Percentiles rank a stretch among this genome's conserved stretches.
Evolutionary conservation across 2,329 filamentous ascomycete species (phyloP).

Genomic region (Alternaria solani): DNA sequence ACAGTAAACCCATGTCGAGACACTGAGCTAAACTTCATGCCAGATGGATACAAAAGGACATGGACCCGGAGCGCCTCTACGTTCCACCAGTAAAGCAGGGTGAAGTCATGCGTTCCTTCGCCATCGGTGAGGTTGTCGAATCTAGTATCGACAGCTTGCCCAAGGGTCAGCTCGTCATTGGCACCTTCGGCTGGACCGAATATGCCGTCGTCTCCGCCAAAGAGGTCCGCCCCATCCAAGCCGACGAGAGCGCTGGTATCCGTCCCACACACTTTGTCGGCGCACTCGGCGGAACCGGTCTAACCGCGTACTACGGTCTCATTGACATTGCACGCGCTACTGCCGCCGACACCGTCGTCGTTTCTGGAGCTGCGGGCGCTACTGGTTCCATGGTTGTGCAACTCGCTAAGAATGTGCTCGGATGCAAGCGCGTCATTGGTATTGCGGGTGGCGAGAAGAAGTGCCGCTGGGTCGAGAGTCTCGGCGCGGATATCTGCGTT

Average conservation of each 20-base stretch:
- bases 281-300: conserved; percentile 59
- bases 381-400: conserved; percentile 75
- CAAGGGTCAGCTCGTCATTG: conserved; percentile 66
- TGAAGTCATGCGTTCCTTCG: conserved; percentile 68
- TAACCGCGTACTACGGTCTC: conserved; percentile 81
- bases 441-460: conserved; percentile 63
- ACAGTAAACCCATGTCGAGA: not conserved
- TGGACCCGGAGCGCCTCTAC: conserved; percentile 57
- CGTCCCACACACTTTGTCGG: conserved; percentile 57
- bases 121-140: conserved; percentile 67
- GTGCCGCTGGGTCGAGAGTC: conserved; percentile 59
- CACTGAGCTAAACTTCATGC: not conserved
- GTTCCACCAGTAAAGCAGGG: conserved; percentile 54
- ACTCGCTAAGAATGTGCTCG: conserved; percentile 60
- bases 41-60: conserved; percentile 53
- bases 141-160: conserved; percentile 63
- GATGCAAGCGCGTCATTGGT: conserved; percentile 60
- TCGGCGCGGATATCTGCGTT: conserved; percentile 63
- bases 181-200: conserved; percentile 69
- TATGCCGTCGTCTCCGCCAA: conserved; percentile 62
- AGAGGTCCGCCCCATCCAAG: conserved; percentile 40
- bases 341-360: conserved; percentile 74
- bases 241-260: conserved; percentile 46
- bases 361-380: conserved; percentile 79
- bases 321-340: conserved; percentile 71